Evolutionary conservation across 768 basidiomycete genomes (phyloP), one percentile per base, ranked within the genome.

Genomic region (Suillus placidus): DNA sequence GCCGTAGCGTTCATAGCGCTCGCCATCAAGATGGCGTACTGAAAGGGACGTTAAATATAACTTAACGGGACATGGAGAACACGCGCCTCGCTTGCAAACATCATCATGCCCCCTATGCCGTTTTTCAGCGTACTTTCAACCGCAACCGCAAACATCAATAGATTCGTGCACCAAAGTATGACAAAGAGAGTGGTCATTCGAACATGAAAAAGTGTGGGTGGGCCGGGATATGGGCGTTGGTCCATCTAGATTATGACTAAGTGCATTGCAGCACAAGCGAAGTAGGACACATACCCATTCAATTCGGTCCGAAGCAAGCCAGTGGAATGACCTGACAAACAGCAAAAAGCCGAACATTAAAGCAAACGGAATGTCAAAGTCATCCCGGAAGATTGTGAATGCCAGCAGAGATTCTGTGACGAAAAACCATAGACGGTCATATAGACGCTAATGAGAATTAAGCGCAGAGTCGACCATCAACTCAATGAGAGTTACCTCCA

Each of bases 241-340:
- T 99, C 97, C 95, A 99, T 99, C 97, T 99, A 60, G 7, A n/a
- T 45, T n/a, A n/a, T 51, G 9, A 60, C 49, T 64, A 71, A 4
- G 67, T 3, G 40, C 2, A 5, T 55, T 9, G 62, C 67, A 68
- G 66, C 16, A 51, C 40, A 30, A 30, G 58, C 23, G 20, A 30
- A 43, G 6, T 1, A 62, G 38, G n/a, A 64, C 74, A 74, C 86
- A 71, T 67, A 97, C 97, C 87, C 94, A 96, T 86, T 99, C 97
- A 61, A 99, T 92, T 58, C 97, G 87, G 77, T 99, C 97, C 7
- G 89, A 87, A 64, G 96, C 88, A 38, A 99, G 85, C 97, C 97
- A 99, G 75, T 99, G 97, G 79, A 99, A 99, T 55, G 94, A 95
- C 75, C 98, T 99, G 70, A 97, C 85, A 69, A 97, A 97, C 18